Conservation (phyloP, 441 rosid genomes). For the Gossypium lobatum region DNA sequence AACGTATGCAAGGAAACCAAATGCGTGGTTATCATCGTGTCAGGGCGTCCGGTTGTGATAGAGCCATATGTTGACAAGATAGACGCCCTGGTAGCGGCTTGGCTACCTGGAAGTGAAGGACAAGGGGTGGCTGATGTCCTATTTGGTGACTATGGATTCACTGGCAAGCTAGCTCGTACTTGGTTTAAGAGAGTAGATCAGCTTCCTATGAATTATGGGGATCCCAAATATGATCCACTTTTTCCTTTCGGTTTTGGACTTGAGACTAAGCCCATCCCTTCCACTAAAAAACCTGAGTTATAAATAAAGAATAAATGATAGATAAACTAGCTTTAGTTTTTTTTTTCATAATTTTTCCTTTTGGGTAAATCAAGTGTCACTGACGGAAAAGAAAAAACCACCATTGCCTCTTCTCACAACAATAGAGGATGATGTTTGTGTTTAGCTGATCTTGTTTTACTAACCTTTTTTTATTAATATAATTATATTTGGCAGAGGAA, state of each 20-base stretch:
- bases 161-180: constrained; percentile 3
- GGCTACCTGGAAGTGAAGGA: constrained; percentile 15
- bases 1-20: background rate
- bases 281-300: too few relatives aligned
- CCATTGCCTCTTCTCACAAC: too few relatives aligned
- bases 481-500: too few relatives aligned
- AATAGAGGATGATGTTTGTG: too few relatives aligned
- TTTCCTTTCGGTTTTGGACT: constrained; percentile 12
- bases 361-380: too few relatives aligned
- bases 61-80: constrained; percentile 3
- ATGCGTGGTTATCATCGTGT: background rate
- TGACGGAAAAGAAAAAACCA: too few relatives aligned
- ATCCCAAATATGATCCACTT: constrained; percentile 13
- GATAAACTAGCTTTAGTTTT: too few relatives aligned
- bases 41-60: constrained; percentile 14
- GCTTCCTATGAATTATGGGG: constrained; percentile 8
- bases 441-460: too few relatives aligned
- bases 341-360: too few relatives aligned
- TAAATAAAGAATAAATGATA: too few relatives aligned
- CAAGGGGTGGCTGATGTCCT: constrained; percentile 12
- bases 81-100: constrained; percentile 13
- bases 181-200: constrained; percentile 13
- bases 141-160: constrained; percentile 13
- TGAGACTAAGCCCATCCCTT: background rate
- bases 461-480: too few relatives aligned